A percentile compares a stretch with the other conserved stretches of the same genome.
phyloP scores from a whole-genome alignment of 768 basidiomycete genomes.

The Dioszegia crocea region DNA sequence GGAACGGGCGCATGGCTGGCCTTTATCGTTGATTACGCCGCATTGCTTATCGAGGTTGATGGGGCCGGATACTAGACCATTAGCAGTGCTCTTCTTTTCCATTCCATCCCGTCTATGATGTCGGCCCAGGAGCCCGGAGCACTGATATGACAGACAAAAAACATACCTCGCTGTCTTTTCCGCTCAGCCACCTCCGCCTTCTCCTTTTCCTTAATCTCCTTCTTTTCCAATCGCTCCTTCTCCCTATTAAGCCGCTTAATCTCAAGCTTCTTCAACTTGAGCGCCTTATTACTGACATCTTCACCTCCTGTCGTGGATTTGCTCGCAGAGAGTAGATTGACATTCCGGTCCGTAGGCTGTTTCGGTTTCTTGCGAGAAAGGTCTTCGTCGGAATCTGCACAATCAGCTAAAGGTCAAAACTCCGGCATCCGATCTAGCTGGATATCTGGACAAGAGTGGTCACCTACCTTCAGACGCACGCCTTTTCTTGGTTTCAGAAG shows the following conservation, averaged over 20 bases:
- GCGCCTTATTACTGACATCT: conserved; percentile 1
- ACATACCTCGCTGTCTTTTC: conserved; percentile 63
- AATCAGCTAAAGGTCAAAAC: not conserved
- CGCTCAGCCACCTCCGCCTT: conserved; percentile 54
- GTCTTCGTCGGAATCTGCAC: conserved; percentile 1
- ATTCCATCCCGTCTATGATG: too few relatives aligned
- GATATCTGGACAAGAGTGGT: too few relatives aligned
- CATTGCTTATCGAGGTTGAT: conserved; percentile 89
- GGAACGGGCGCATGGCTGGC: conserved; percentile 84
- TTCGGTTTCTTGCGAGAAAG: conserved; percentile 8
- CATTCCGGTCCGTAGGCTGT: conserved; percentile 51
- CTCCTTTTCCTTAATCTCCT: conserved; percentile 65
- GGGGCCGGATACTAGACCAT: conserved; percentile 54
- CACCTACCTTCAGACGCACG: conserved; percentile 29
- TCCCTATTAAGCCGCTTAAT: conserved; percentile 79
- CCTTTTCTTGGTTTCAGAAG: conserved; percentile 43
- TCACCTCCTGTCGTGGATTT: conserved; percentile 7
- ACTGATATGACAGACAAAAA: not conserved
- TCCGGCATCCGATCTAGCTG: not conserved
- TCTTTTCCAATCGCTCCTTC: conserved; percentile 60
- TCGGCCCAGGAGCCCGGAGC: too few relatives aligned
- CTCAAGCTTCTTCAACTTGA: conserved; percentile 45
- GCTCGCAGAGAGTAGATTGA: not conserved
- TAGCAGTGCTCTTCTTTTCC: not conserved
- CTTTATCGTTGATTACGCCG: conserved; percentile 95